Conservation (phyloP, 2,329 filamentous ascomycete genomes). For the Fonsecaea nubica region DNA sequence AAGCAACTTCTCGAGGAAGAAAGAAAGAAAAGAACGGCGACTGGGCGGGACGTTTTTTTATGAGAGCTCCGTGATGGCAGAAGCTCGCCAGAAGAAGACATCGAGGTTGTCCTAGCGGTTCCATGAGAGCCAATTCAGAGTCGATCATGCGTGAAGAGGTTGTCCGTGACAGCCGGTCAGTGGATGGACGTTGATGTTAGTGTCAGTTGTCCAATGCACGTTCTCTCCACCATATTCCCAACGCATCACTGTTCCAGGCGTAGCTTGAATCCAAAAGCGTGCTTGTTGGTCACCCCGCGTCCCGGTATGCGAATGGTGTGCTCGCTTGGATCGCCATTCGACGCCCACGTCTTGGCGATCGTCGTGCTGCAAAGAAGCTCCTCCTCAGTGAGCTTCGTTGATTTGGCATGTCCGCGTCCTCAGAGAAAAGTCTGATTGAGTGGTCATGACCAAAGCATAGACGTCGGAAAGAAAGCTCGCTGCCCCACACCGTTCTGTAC, state of each 20-base stretch:
- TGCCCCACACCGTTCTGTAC: background rate
- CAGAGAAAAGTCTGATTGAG: background rate
- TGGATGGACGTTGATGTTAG: constrained; percentile 4
- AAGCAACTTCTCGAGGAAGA: constrained; percentile 3
- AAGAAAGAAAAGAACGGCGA: constrained; percentile 1
- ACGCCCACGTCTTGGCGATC: constrained; percentile 4
- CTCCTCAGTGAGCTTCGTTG: background rate
- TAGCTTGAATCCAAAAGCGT: constrained; percentile 1
- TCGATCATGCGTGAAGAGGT: background rate
- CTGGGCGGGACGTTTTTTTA: constrained; percentile 2
- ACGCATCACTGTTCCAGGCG: background rate
- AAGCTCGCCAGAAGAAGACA: constrained; percentile 4
- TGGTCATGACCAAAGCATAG: background rate
- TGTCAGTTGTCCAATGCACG: background rate
- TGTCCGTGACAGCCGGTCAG: constrained; percentile 6
- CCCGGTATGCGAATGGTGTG: background rate
- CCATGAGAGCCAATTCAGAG: background rate
- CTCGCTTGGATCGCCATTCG: constrained; percentile 2
- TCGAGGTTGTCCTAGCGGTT: constrained; percentile 1
- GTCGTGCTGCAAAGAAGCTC: constrained; percentile 1
- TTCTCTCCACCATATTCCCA: constrained; percentile 5
- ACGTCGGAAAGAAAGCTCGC: background rate
- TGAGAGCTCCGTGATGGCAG: constrained; percentile 4
- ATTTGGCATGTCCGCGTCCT: background rate
- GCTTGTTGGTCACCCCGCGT: background rate